Base-by-base conservation (phyloP, 2,329 filamentous ascomycete genomes). In the Colletotrichum sp. region DNA sequence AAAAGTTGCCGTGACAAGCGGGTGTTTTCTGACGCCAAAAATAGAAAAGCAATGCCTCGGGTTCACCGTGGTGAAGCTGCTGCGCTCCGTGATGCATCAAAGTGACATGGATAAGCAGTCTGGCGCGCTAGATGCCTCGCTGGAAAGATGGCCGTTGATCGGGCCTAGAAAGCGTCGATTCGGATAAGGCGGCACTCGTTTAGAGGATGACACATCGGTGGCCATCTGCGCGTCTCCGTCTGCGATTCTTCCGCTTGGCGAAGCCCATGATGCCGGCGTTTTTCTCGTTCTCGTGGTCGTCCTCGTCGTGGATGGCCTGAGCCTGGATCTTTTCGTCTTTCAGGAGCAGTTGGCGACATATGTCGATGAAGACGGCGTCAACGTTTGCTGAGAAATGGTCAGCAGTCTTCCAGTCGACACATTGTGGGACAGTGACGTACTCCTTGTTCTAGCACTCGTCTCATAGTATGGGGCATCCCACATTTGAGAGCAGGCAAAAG, bases 391-490 rank as follows among this genome's bases (percentile, higher is more conserved):
- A 11, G 77, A 48, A 27, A 39, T 36, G 63, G 77, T 85, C 74
- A 85, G 82, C 36, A 63, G 39, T 52, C 55, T 9, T 28, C 25
- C 28, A 28, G 59, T n/a, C 59, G 19, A 19, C 30, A 28, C 27
- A 7, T 27, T 22, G 27, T 44, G n/a, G 22, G 59, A 66, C 22
- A 16, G 44, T 25, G 74, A 84, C 89, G 82, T 82, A 94, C 82
- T 94, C 81, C 93, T 90, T 80, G 94, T 93, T 78, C 96, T 90
- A 67, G 96, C 96, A 78, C 94, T 96, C 44, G 96, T 94, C 86
- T 98, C 96, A 82, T 98, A 98, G 84, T 98, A 98, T 1, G 96
- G 96, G 44, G 94, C 94, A 25, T 93, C 94, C 96, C 96, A 98
- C 81, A 91, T 91, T 82, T 97, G 95, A n/a, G 94, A 96, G 78